Base-by-base conservation (phyloP, 75 land plant genomes). In the Selaginella tamariscina region DNA sequence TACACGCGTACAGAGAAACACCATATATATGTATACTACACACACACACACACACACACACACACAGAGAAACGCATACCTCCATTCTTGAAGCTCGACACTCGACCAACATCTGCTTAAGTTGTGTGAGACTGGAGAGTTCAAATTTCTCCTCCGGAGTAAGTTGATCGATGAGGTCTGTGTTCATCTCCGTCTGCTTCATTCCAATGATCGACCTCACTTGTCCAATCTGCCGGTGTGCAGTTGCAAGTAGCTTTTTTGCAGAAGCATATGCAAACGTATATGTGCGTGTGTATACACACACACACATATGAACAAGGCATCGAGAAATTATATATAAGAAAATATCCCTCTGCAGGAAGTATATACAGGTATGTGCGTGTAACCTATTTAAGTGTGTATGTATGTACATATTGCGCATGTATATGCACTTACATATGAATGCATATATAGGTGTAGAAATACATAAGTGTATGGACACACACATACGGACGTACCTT, bases 161-260 rank as follows among this genome's bases (percentile, higher is more conserved):
- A 66, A 95, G 81, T 54, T 87, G 88, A 75, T 95, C 97, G 78
- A 91, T 74, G 27, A 95, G 85, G 24, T 87, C 92, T 55, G 99
- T 95, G 31, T 83, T 89, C 96, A 95, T 91, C 76, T 95, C 99
- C 31, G 84, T 88, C 49, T 70, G 65, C 71, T 91, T 90, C 70
- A 81, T 77, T 0, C 76, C 72, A 65, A 95, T 80, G 66, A 82
- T 81, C 27, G 81, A 75, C 68, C 64, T 82, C 59, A 87, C 83
- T 66, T 84, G 88, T 21, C 85, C 85, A 69, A 91, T 84, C 39
- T 95, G 99, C 31, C 72, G 81, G 67, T 69, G 81, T 26, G 85
- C 84, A 77, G 71, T 88, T 64, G 83, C 77, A 65, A 87, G 89
- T 68, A 82, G 69, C 66, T 84, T 85, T 78, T 75, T 77, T 96